A percentile compares a stretch with the other conserved stretches of the same genome.
phyloP scores from a whole-genome alignment of 2,329 filamentous ascomycete genomes.

The Fusarium sp. region DNA sequence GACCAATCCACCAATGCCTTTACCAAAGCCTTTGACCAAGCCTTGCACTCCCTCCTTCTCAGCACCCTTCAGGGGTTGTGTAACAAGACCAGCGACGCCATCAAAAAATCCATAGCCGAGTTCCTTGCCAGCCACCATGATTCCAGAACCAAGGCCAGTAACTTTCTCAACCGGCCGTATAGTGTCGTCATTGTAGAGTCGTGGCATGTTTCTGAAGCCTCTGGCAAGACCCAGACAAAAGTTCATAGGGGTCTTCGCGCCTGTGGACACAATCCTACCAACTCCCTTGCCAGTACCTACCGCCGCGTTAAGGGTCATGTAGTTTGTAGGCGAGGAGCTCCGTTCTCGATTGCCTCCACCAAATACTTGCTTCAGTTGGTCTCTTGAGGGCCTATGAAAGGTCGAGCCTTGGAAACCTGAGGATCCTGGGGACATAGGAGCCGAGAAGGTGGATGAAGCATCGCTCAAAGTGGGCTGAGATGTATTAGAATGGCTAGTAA shows the following conservation, averaged over 20 bases:
- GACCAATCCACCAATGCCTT: constrained; percentile 83
- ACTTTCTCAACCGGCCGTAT: constrained; percentile 84
- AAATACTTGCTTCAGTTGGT: constrained; percentile 31
- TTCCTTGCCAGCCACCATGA: constrained; percentile 83
- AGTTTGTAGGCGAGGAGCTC: constrained; percentile 37
- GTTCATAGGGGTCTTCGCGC: constrained; percentile 85
- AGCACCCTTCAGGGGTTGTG: constrained; percentile 76
- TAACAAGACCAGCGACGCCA: constrained; percentile 83
- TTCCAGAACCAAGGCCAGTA: constrained; percentile 79
- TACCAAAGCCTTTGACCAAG: constrained; percentile 82
- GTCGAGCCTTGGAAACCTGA: constrained; percentile 23
- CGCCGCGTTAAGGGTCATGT: constrained; percentile 65
- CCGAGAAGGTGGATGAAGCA: constrained; percentile 34
- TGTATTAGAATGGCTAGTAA: constrained; percentile 32
- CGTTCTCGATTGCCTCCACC: constrained; percentile 17
- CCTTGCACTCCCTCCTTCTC: constrained; percentile 66
- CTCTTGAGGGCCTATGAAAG: constrained; percentile 26
- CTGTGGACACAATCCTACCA: constrained; percentile 78
- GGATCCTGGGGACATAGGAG: constrained; percentile 17
- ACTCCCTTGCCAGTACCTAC: constrained; percentile 76
- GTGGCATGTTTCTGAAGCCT: constrained; percentile 89
- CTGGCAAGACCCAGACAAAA: constrained; percentile 85
- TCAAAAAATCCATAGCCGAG: constrained; percentile 84
- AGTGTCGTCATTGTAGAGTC: constrained; percentile 85
- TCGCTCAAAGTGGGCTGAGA: constrained; percentile 41